Evolutionary conservation across 345 rosid species (phyloP).

Genomic region (Eucalyptus virginea): DNA sequence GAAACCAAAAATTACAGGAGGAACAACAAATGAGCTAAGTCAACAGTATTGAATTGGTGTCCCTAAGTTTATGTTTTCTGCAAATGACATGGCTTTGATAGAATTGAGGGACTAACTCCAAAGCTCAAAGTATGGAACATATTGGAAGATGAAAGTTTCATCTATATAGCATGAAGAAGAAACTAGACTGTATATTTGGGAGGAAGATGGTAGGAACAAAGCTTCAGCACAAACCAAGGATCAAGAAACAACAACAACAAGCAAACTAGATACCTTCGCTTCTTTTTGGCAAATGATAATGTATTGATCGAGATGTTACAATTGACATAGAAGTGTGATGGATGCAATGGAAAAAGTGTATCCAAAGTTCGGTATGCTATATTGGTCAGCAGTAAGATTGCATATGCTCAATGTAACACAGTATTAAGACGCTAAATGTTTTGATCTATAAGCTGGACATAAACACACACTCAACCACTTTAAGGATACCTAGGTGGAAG

Average conservation of each 20-base stretch:
- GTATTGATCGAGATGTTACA: background rate
- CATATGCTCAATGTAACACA: background rate
- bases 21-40: too few relatives aligned
- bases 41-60: rapidly evolving
- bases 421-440: background rate
- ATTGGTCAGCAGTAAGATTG: background rate
- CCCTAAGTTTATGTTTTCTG: too few relatives aligned
- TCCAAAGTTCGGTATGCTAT: background rate
- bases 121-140: too few relatives aligned
- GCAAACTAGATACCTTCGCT: too few relatives aligned
- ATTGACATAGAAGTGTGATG: background rate
- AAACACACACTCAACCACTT: background rate
- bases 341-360: background rate
- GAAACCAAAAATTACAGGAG: too few relatives aligned
- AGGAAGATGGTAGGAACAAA: rapidly evolving
- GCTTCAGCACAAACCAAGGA: too few relatives aligned
- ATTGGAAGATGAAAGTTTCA: too few relatives aligned
- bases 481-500: background rate
- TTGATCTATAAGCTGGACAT: background rate
- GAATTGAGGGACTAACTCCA: too few relatives aligned
- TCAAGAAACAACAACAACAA: too few relatives aligned
- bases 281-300: background rate
- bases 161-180: too few relatives aligned
- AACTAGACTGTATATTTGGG: too few relatives aligned
- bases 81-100: too few relatives aligned